These are phyloP conservation scores for Irpex lacteus DNA, from an alignment of 1,284 basidiomycete species.

Conservation along the genomic window DNA sequence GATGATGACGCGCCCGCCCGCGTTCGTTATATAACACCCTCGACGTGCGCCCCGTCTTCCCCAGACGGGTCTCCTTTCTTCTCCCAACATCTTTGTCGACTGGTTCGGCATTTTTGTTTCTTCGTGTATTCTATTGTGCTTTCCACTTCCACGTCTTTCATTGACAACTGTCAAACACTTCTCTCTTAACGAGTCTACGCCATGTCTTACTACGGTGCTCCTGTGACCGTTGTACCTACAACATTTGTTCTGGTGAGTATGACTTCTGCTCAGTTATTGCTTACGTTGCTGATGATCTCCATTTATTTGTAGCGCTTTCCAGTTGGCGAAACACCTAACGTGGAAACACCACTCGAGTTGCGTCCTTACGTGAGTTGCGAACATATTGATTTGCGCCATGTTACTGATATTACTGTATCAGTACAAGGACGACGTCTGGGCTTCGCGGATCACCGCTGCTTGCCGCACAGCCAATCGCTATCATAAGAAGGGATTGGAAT, in stretches of 20 bases:
- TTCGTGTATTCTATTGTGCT: constrained; percentile 11
- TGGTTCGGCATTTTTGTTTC: constrained; percentile 28
- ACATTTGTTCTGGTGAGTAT: constrained; percentile 1
- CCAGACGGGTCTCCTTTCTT: constrained; percentile 19
- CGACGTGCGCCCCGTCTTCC: constrained; percentile 1
- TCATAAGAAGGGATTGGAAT: constrained; percentile 45
- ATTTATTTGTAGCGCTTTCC: constrained; percentile 8
- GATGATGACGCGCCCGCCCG: background rate
- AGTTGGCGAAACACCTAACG: constrained; percentile 9
- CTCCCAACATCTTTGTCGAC: constrained; percentile 25
- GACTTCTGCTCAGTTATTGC: background rate
- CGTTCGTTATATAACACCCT: constrained; percentile 12
- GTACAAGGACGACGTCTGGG: constrained; percentile 47
- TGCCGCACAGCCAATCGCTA: constrained; percentile 38
- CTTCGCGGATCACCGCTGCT: constrained; percentile 38
- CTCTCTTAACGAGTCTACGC: background rate
- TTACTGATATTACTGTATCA: constrained; percentile 16
- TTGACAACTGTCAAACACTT: background rate
- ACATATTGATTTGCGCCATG: background rate
- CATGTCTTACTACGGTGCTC: constrained; percentile 13
- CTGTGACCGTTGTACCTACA: background rate
- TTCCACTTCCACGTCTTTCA: constrained; percentile 16
- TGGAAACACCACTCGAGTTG: constrained; percentile 13
- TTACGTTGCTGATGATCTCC: background rate
- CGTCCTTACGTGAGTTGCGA: constrained; percentile 13